A percentile compares a stretch with the other conserved stretches of the same genome.
Conservation (phyloP, 495 filamentous ascomycete genomes). For the Tetracladium marchalianum region DNA sequence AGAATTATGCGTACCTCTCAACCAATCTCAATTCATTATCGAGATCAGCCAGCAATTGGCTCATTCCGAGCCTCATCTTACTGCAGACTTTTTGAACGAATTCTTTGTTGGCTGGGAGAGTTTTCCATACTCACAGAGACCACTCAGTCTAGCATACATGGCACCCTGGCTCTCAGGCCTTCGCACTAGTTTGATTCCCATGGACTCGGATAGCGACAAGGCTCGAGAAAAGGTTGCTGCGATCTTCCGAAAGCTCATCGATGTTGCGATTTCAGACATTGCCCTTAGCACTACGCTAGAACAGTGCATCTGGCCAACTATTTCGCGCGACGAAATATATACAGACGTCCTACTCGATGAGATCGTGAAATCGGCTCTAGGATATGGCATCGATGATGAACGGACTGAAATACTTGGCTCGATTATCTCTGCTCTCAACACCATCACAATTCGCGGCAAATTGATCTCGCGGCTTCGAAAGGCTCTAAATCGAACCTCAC, state of each 20-base stretch:
- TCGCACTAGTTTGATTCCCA: conserved; percentile 41
- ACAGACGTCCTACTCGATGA: conserved; percentile 56
- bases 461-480: conserved; percentile 51
- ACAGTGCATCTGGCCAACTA: conserved; percentile 50
- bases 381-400: conserved; percentile 43
- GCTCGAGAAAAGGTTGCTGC: conserved; percentile 48
- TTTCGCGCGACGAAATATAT: conserved; percentile 49
- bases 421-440: conserved; percentile 48
- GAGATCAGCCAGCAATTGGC: conserved; percentile 53
- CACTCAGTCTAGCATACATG: conserved; percentile 55
- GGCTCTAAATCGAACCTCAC: conserved; percentile 50
- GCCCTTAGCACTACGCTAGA: conserved; percentile 46
- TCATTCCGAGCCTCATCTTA: conserved; percentile 51
- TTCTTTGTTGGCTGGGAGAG: conserved; percentile 62
- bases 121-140: conserved; percentile 50
- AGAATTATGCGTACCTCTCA: conserved; percentile 47
- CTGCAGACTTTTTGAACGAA: conserved; percentile 54
- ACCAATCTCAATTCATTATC: conserved; percentile 52
- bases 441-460: conserved; percentile 49
- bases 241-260: conserved; percentile 53
- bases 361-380: conserved; percentile 47
- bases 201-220: conserved; percentile 49
- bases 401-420: conserved; percentile 50
- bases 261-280: conserved; percentile 46
- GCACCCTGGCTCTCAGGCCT: conserved; percentile 53